A percentile compares a stretch with the other conserved stretches of the same genome.
phyloP scores from a whole-genome alignment of 1,139 yeast genomes.

The Kurtzmaniella natalensis region DNA sequence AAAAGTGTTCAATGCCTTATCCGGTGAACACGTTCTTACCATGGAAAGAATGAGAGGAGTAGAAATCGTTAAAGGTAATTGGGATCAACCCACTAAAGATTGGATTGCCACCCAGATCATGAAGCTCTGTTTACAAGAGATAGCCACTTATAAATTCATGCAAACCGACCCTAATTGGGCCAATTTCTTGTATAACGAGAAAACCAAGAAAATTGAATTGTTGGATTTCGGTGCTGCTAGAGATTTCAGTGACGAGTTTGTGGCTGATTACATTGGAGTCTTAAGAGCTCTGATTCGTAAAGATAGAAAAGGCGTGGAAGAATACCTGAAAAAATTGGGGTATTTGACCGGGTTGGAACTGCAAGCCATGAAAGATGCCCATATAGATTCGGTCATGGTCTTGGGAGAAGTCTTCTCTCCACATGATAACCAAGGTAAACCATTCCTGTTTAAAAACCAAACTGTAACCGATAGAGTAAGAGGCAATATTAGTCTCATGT shows the following conservation, averaged over 20 bases:
- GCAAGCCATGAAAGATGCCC: slow-evolving; percentile 84
- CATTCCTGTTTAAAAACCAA: slow-evolving; percentile 74
- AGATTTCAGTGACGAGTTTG: slow-evolving; percentile 62
- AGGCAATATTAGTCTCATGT: slow-evolving; percentile 80
- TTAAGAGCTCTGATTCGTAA: slow-evolving; percentile 72
- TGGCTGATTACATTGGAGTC: slow-evolving; percentile 62
- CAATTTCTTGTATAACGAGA: slow-evolving; percentile 76
- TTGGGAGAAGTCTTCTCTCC: slow-evolving; percentile 90
- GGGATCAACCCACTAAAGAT: slow-evolving; percentile 70
- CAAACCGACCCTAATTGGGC: slow-evolving; percentile 99
- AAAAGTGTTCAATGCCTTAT: slow-evolving; percentile 66
- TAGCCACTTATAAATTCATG: slow-evolving; percentile 84
- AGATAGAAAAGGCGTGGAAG: slow-evolving; percentile 63
- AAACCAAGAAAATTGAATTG: slow-evolving; percentile 67
- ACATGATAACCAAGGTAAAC: slow-evolving; percentile 36
- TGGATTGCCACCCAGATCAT: slow-evolving; percentile 84
- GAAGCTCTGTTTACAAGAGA: slow-evolving; percentile 82
- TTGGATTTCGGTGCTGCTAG: slow-evolving; percentile 96
- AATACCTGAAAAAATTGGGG: slow-evolving; percentile 71
- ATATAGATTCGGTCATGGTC: slow-evolving; percentile 83
- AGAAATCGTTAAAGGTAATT: slow-evolving; percentile 75
- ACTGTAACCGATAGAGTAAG: slow-evolving; percentile 92
- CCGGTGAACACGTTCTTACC: slow-evolving; percentile 81
- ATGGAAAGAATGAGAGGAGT: slow-evolving; percentile 86
- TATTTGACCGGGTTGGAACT: slow-evolving; percentile 91